Base-by-base conservation (phyloP, 306 rosid species). In the Malus sylvestris region DNA sequence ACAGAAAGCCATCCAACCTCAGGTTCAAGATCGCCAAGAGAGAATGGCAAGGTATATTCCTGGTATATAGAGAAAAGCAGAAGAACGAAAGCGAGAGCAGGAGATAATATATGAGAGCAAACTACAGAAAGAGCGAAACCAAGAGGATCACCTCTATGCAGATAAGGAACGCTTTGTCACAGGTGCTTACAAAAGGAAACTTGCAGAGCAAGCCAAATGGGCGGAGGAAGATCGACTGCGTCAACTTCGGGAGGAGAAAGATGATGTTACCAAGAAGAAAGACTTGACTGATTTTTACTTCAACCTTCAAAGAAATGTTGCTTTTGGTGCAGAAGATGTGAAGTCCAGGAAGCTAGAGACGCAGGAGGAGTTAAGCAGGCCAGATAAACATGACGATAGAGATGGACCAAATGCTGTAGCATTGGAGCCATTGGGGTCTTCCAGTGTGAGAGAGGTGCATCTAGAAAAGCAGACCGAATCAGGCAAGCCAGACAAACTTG, bases 131-230 rank as follows among this genome's bases (percentile, higher is more conserved):
- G 97, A 95, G 84, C 87, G 97, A 83, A 92, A 85, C 89, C 75
- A 89, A 85, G 97, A 95, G 33, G 96, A 95, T 70, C 97, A 92
- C 76, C 89, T 92, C 57, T 92, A 73, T 79, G 91, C 89, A 7
- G 90, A 87, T 73, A 95, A 95, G 87, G 97, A 92, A 79, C 92
- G 88, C 86, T 95, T 83, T 80, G 78, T 95, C 53, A 92, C 97
- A 0, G 82, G 88, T 77, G 97, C 97, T 35, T 88, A 95, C 80
- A 95, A 93, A 80, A 92, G 32, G 87, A 90, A 92, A 86, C 97
- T 95, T 73, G 96, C 89, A 2, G 97, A 90, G 60, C 91, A 76
- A 66, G 97, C 81, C 79, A 90, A 81, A 72, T 93, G 92, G 84
- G 80, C 86, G 83, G 99, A 90, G 84, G 88, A 92, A 74, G 99